phyloP scores from a whole-genome alignment of 106 monocot genomes.

The Gastrodia elata region DNA sequence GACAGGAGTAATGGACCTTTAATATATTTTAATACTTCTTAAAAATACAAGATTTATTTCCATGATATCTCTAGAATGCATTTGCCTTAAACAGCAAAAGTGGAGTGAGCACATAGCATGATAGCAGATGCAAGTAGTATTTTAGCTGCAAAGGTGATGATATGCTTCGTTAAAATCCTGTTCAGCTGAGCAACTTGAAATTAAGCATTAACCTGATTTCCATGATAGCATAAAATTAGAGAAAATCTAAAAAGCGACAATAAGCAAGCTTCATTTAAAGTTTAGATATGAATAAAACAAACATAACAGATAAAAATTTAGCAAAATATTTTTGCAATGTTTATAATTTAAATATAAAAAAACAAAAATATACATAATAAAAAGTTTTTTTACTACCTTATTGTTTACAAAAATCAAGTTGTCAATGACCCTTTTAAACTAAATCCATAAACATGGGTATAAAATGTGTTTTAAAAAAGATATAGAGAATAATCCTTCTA shows the following conservation, averaged over 20 bases:
- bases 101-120: background rate
- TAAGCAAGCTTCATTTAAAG: background rate
- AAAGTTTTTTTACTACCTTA: background rate
- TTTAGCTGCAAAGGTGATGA: background rate
- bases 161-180: background rate
- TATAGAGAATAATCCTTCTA: background rate
- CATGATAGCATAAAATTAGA: background rate
- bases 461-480: background rate
- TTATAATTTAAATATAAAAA: background rate
- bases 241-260: background rate
- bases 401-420: background rate
- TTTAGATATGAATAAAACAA: background rate
- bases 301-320: background rate
- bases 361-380: background rate
- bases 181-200: background rate
- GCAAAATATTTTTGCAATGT: background rate
- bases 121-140: background rate
- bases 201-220: background rate
- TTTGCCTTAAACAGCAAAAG: background rate
- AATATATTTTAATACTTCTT: background rate
- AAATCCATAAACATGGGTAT: background rate
- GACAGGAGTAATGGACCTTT: background rate
- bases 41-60: background rate
- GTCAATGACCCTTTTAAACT: background rate
- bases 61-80: background rate